phyloP scores from a whole-genome alignment of 2,329 filamentous ascomycete species.

The Phoma herbarum region DNA sequence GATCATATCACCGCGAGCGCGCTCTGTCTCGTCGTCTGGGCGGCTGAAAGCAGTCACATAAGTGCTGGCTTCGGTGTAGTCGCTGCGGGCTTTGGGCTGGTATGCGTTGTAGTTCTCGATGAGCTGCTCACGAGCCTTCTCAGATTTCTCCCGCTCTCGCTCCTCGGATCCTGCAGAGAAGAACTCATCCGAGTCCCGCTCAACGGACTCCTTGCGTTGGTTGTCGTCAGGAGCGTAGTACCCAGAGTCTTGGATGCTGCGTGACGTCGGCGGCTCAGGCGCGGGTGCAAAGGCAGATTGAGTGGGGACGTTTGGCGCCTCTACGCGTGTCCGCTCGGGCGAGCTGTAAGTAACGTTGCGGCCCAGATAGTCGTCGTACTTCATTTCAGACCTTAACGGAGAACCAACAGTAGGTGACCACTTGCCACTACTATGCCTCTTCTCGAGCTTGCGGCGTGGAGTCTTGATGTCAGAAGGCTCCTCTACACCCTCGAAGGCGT shows the following conservation, averaged over 20 bases:
- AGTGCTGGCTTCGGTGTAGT: slow-evolving; percentile 21
- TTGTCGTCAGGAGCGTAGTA: slow-evolving; percentile 47
- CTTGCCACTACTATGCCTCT: slow-evolving; percentile 53
- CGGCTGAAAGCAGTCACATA: slow-evolving; percentile 21
- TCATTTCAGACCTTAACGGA: slow-evolving; percentile 56
- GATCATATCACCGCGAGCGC: slow-evolving; percentile 17
- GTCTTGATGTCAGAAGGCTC: slow-evolving; percentile 49
- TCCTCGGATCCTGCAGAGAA: slow-evolving; percentile 47
- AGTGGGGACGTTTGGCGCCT: slow-evolving; percentile 29
- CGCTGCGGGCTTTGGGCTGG: slow-evolving; percentile 28
- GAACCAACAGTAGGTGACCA: slow-evolving; percentile 55
- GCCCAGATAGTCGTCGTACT: slow-evolving; percentile 55
- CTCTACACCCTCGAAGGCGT: slow-evolving; percentile 47
- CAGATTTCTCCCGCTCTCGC: slow-evolving; percentile 33
- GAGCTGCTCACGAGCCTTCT: slow-evolving; percentile 26
- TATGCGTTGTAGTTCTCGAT: slow-evolving; percentile 28
- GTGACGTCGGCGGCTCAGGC: slow-evolving; percentile 26
- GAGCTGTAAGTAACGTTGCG: slow-evolving; percentile 11
- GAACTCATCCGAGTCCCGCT: slow-evolving; percentile 48
- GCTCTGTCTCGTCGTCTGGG: slow-evolving; percentile 14
- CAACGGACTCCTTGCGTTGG: slow-evolving; percentile 25
- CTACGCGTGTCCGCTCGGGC: slow-evolving; percentile 26
- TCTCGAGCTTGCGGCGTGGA: slow-evolving; percentile 59
- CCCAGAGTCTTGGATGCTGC: slow-evolving; percentile 42
- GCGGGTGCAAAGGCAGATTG: slow-evolving; percentile 26